Evolutionary conservation across 768 basidiomycete genomes (phyloP), one percentile per base, ranked within the genome.

Genomic region (Strobilomyces dryophilus): DNA sequence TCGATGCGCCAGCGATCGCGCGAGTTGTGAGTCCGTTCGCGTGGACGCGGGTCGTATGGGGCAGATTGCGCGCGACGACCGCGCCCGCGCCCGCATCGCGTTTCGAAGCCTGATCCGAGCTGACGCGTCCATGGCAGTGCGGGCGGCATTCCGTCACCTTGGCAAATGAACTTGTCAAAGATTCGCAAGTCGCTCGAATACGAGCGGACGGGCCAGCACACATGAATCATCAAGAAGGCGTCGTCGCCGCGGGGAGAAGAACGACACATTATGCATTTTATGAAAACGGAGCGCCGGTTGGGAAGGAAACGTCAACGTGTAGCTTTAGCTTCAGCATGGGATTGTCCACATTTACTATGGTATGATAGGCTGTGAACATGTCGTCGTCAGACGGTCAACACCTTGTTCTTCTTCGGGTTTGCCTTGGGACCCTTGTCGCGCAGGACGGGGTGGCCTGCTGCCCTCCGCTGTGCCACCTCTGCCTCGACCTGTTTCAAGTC

Each of bases 401-500:
- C 20, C 18, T 44, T 44, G 27, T 44, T 41, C 17, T 58, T 60
- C n/a, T 56, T 59, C 29, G 29, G 29, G 4, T 29, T 29, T 9
- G 29, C 29, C 50, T 18, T 58, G 34, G 21, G 4, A 3, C 49
- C 53, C 52, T 56, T 67, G 53, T 70, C 61, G 41, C 45, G 56
- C 45, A 68, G 36, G 31, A 68, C 34, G 34, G 53, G 35, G 21
- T 66, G 57, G 6, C 68, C 68, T 4, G 62, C 51, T 26, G 53
- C 51, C 37, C 69, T 57, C 45, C 61, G 61, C n/a, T 58, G 47
- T 8, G 62, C 61, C 41, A 74, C 20, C 53, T 71, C 59, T 0
- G 56, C 51, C 60, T 75, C 71, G 45, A 72, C 71, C 57, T 67
- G 68, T 51, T 71, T 61, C 52, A 79, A 60, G 39, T 68, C 70